These are phyloP conservation scores for Perkinsus marinus DNA, from an alignment of 169 alveolate species.

Conservation along the genomic window DNA sequence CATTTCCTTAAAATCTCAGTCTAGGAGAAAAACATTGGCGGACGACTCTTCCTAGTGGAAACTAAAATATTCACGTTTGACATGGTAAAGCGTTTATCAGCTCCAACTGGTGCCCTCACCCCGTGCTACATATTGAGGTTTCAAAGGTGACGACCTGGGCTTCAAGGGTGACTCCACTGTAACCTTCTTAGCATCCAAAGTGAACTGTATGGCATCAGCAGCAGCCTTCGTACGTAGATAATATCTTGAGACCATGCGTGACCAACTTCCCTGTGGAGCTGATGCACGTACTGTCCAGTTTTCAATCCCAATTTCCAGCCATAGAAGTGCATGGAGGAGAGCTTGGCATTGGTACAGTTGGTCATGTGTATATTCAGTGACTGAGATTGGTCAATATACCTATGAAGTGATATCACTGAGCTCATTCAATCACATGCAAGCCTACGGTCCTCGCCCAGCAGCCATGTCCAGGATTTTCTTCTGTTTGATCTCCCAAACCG, in stretches of 20 bases:
- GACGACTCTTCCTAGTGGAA: too few species aligned
- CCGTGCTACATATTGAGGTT: not conserved
- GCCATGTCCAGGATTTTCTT: constrained; percentile 88
- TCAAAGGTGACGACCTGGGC: not conserved
- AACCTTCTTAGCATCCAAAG: constrained; percentile 64
- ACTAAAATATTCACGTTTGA: too few species aligned
- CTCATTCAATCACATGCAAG: not conserved
- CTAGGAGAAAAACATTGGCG: not conserved
- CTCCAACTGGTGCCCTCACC: not conserved
- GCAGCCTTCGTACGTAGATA: constrained; percentile 93
- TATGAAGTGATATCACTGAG: not conserved
- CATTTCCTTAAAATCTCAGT: not conserved
- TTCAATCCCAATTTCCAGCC: constrained; percentile 95
- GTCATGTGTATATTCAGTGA: constrained; percentile 86
- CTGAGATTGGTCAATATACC: constrained; percentile 56
- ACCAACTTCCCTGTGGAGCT: not conserved
- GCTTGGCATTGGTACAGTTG: constrained; percentile 84
- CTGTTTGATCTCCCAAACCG: constrained; percentile 98
- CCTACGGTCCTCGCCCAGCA: constrained; percentile 83
- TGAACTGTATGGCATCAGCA: constrained; percentile 93
- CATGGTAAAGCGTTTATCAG: too few species aligned
- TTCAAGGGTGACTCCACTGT: constrained; percentile 29
- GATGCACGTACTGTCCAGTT: constrained; percentile 67
- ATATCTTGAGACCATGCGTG: constrained; percentile 33
- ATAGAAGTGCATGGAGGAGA: constrained; percentile 93